Conservation (phyloP, 2,329 filamentous ascomycete genomes). For the Periconia sp. region DNA sequence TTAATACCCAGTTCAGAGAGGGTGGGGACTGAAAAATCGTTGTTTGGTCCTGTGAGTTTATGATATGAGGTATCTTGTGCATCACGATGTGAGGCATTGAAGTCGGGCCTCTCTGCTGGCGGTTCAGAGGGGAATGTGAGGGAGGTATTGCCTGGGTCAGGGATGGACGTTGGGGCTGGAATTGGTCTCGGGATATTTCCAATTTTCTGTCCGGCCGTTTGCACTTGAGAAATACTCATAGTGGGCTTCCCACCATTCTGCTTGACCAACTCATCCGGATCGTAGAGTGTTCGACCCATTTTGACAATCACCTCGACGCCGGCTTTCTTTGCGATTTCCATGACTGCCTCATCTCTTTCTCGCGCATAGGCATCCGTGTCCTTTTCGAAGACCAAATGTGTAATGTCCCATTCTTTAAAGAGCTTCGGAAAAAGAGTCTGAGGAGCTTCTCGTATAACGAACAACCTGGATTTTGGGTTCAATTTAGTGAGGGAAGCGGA, state of each 20-base stretch:
- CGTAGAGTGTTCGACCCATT: slow-evolving; percentile 70
- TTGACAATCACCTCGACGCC: slow-evolving; percentile 69
- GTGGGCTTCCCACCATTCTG: slow-evolving; percentile 69
- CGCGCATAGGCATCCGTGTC: slow-evolving; percentile 74
- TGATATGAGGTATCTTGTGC: slow-evolving; percentile 60
- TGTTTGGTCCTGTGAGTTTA: slow-evolving; percentile 65
- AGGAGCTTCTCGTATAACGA: slow-evolving; percentile 71
- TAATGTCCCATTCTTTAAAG: slow-evolving; percentile 72
- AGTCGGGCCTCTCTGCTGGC: slow-evolving; percentile 57
- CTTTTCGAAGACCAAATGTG: slow-evolving; percentile 77
- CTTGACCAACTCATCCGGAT: slow-evolving; percentile 69
- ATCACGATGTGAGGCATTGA: slow-evolving; percentile 61
- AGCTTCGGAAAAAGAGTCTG: slow-evolving; percentile 72
- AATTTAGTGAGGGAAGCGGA: slow-evolving; percentile 67
- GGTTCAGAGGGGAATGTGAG: slow-evolving; percentile 60
- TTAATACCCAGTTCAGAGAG: slow-evolving; percentile 67
- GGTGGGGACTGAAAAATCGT: slow-evolving; percentile 71
- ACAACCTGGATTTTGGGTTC: slow-evolving; percentile 71
- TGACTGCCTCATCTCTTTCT: slow-evolving; percentile 63
- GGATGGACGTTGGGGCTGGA: slow-evolving; percentile 60
- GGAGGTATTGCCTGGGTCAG: slow-evolving; percentile 65
- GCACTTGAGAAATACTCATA: slow-evolving; percentile 71
- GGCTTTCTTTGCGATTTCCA: slow-evolving; percentile 61
- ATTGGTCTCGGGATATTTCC: slow-evolving; percentile 65
- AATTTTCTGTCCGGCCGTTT: slow-evolving; percentile 60